Percentiles rank a stretch among this genome's conserved stretches.
These are phyloP conservation scores for Lagenaria siceraria DNA, from an alignment of 306 rosid species.

Conservation along the genomic window DNA sequence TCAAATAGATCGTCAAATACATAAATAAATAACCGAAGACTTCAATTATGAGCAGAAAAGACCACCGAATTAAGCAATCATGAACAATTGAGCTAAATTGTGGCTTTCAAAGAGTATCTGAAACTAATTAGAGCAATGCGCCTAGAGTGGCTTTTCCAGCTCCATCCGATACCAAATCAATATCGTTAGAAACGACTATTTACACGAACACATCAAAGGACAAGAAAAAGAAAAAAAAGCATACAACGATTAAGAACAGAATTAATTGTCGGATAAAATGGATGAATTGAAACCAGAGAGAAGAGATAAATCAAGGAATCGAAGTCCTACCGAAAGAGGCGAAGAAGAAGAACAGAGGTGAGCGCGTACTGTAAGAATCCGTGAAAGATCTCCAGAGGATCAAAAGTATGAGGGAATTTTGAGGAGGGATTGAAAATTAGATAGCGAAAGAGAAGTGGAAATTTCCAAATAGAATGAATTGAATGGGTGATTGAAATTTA, in stretches of 20 bases:
- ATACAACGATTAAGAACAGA: neutral
- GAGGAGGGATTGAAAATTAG: neutral
- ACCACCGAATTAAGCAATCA: neutral
- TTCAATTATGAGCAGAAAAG: neutral
- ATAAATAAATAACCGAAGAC: neutral
- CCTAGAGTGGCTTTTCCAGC: neutral
- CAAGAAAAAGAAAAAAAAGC: neutral
- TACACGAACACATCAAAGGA: neutral
- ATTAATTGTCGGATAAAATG: neutral
- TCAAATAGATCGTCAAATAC: neutral
- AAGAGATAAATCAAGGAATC: neutral
- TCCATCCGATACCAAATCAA: neutral
- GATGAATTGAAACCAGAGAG: neutral
- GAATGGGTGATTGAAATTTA: neutral
- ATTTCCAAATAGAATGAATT: neutral
- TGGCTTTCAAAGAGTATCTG: neutral
- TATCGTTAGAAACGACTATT: neutral
- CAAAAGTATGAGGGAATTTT: neutral
- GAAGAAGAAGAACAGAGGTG: neutral
- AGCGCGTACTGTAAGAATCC: neutral
- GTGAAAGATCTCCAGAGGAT: neutral
- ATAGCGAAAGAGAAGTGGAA: neutral
- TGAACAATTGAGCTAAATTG: neutral
- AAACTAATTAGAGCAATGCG: neutral
- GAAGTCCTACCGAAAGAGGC: neutral